Conservation (phyloP, 495 filamentous ascomycete genomes). For the Aspergillus steynii region DNA sequence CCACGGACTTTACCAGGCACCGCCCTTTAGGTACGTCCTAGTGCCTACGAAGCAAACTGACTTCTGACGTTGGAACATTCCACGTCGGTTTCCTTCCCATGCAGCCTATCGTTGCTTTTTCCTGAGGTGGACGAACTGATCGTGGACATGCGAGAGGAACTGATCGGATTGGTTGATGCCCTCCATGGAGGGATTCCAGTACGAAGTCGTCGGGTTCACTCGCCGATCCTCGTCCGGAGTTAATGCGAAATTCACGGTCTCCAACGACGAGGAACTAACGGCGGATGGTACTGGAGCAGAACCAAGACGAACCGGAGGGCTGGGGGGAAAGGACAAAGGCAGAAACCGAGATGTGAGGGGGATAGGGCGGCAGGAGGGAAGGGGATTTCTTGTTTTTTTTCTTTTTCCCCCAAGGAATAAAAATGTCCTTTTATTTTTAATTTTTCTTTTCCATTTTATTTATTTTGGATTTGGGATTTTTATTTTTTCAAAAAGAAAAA, state of each 20-base stretch:
- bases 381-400: background rate
- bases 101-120: slow-evolving; percentile 9
- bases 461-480: background rate
- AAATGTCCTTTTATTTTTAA: background rate
- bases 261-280: too few species aligned
- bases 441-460: slow-evolving; percentile 5
- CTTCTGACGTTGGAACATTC: slow-evolving; percentile 23
- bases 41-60: too few species aligned
- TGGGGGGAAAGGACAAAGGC: too few species aligned
- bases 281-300: too few species aligned
- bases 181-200: background rate
- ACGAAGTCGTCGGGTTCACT: too few species aligned
- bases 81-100: slow-evolving; percentile 10
- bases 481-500: slow-evolving; percentile 9
- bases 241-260: too few species aligned
- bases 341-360: too few species aligned
- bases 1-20: too few species aligned
- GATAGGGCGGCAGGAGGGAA: too few species aligned
- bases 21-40: too few species aligned
- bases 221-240: too few species aligned
- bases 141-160: slow-evolving; percentile 2
- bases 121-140: background rate
- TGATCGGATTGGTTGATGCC: slow-evolving; percentile 3
- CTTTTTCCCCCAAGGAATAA: background rate
- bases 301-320: too few species aligned